Evolutionary conservation across 2,329 filamentous ascomycete genomes (phyloP).

Genomic region (Penicillium sp.): DNA sequence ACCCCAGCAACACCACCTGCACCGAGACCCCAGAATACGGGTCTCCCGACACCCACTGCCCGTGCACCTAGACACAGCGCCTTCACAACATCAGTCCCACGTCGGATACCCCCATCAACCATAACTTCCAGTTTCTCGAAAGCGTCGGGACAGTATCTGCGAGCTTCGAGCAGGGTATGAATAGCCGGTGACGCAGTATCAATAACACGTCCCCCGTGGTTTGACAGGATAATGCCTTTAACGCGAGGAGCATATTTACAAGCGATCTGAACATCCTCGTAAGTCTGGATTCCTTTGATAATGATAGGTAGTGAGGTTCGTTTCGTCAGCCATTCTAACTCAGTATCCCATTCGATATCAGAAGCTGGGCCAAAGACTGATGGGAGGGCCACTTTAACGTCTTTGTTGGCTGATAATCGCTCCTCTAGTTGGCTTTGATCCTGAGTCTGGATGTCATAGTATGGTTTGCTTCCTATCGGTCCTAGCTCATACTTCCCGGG

Average conservation of each 20-base stretch:
- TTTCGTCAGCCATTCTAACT: too few relatives aligned
- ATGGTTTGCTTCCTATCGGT: background rate
- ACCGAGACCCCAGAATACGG: too few relatives aligned
- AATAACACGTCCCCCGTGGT: constrained; percentile 85
- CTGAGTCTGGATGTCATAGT: background rate
- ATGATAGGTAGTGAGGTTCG: too few relatives aligned
- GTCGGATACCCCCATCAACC: constrained; percentile 82
- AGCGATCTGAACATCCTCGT: too few relatives aligned
- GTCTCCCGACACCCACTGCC: constrained; percentile 66
- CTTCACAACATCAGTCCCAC: constrained; percentile 88
- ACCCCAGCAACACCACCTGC: too few relatives aligned
- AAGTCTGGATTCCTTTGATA: too few relatives aligned
- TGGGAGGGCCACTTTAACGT: too few relatives aligned
- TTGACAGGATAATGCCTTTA: constrained; percentile 83
- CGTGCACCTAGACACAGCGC: constrained; percentile 82
- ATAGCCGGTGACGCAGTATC: constrained; percentile 79
- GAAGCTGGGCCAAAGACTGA: too few relatives aligned
- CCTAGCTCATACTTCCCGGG: constrained; percentile 2
- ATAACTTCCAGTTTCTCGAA: constrained; percentile 76
- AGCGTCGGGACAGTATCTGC: constrained; percentile 74
- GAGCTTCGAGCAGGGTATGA: constrained; percentile 73
- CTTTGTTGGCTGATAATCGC: too few relatives aligned
- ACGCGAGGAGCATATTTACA: too few relatives aligned
- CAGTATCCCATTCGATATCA: too few relatives aligned
- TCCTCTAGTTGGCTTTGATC: background rate